phyloP scores from a whole-genome alignment of 331 rosid genomes.

The Erythrophleum ivorense region DNA sequence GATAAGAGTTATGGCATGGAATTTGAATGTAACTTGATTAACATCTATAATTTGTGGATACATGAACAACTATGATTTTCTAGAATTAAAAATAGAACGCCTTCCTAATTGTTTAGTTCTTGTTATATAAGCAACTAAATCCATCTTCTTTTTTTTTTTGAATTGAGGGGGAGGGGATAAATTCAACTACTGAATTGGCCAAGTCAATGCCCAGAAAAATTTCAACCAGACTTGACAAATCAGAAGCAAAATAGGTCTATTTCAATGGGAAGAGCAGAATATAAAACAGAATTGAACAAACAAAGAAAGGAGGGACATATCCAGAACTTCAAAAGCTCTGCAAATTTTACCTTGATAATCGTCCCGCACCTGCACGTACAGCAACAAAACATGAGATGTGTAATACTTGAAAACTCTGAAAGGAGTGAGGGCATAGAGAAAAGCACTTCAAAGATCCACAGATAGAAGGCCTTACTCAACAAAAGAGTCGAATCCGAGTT shows the following conservation, averaged over 20 bases:
- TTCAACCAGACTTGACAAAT: slow-evolving; percentile 4
- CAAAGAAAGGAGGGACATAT: slow-evolving; percentile 4
- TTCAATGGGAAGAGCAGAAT: background rate
- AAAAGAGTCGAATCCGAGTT: slow-evolving; percentile 78
- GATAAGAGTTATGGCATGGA: background rate
- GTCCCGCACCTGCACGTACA: slow-evolving; percentile 81
- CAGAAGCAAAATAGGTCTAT: slow-evolving; percentile 8
- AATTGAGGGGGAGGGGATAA: background rate
- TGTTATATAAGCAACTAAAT: slow-evolving; percentile 20
- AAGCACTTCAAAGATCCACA: slow-evolving; percentile 9
- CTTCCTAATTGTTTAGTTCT: slow-evolving; percentile 11
- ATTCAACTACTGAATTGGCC: background rate
- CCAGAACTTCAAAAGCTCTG: slow-evolving; percentile 12
- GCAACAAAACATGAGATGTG: slow-evolving; percentile 51
- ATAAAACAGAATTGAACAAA: slow-evolving; percentile 31
- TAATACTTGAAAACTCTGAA: slow-evolving; percentile 8
- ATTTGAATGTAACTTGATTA: background rate
- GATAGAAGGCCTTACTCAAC: slow-evolving; percentile 69
- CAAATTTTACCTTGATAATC: slow-evolving; percentile 77
- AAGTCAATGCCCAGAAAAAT: background rate
- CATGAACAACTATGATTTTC: background rate
- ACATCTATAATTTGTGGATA: background rate
- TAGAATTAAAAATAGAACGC: background rate
- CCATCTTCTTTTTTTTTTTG: no score
- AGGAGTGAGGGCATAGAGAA: background rate